phyloP scores from a whole-genome alignment of 352 stramenopile species.

The Pythium vanterpoolii region DNA sequence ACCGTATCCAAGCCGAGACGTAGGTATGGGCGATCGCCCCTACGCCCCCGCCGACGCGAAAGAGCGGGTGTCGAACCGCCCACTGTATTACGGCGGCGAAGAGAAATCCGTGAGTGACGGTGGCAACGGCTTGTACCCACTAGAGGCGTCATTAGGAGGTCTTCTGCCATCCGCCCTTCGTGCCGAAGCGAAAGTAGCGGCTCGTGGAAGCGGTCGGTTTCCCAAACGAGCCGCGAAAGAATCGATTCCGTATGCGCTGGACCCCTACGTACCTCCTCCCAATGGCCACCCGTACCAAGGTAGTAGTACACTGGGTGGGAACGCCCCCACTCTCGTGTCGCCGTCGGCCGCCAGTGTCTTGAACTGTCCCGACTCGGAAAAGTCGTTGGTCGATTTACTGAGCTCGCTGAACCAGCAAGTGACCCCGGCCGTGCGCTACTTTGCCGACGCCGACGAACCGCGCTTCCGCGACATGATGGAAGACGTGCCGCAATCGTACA shows the following conservation, averaged over 20 bases:
- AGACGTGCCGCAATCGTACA: no score
- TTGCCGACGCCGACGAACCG: slow-evolving; percentile 17
- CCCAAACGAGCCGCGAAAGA: slow-evolving; percentile 64
- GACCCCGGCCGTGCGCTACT: slow-evolving; percentile 20
- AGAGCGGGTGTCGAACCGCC: neutral
- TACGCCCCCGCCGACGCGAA: slow-evolving; percentile 13
- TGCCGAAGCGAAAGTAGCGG: slow-evolving; percentile 9
- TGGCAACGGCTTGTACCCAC: neutral
- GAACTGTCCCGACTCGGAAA: slow-evolving; percentile 67
- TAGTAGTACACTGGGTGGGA: neutral
- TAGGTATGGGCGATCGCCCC: neutral
- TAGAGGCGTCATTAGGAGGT: neutral
- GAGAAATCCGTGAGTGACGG: slow-evolving; percentile 1
- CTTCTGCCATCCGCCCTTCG: neutral
- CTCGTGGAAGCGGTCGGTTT: neutral
- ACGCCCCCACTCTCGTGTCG: slow-evolving; percentile 24
- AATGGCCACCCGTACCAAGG: neutral
- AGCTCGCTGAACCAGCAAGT: slow-evolving; percentile 56
- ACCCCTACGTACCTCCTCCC: neutral
- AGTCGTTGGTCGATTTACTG: slow-evolving; percentile 59
- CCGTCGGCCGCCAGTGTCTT: slow-evolving; percentile 52
- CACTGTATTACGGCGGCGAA: slow-evolving; percentile 10
- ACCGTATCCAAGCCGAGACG: neutral
- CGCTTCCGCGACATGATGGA: slow-evolving; percentile 5
- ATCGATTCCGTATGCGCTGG: slow-evolving; percentile 5